These are phyloP conservation scores for Melampsora americana DNA, from an alignment of 1,284 basidiomycete species.

Conservation along the genomic window DNA sequence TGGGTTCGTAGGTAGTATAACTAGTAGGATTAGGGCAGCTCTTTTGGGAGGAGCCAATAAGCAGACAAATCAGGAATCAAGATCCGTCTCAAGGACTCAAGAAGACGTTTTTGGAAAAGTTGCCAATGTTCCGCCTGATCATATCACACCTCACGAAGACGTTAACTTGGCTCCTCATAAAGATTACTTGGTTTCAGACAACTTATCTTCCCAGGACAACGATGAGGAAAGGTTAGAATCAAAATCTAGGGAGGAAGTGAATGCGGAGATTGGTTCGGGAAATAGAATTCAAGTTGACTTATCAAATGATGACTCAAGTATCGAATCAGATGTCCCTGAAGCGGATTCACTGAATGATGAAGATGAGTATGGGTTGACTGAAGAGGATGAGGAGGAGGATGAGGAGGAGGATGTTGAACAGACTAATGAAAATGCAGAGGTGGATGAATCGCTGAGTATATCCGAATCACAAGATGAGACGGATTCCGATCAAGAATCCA, in stretches of 20 bases:
- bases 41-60: slow-evolving; percentile 9
- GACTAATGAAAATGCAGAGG: not conserved
- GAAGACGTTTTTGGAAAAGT: slow-evolving; percentile 2
- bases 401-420: slow-evolving; percentile 10
- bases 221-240: no score
- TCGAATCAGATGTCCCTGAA: slow-evolving; percentile 4
- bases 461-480: not conserved
- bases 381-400: no score
- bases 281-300: not conserved
- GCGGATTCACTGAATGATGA: slow-evolving; percentile 4
- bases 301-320: not conserved
- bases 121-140: not conserved
- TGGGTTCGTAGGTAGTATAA: slow-evolving; percentile 43
- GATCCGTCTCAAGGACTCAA: not conserved
- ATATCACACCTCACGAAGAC: not conserved
- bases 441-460: not conserved
- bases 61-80: not conserved
- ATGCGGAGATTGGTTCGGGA: not conserved
- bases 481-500: not conserved
- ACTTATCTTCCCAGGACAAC: not conserved
- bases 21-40: slow-evolving; percentile 26
- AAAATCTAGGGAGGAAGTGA: not conserved
- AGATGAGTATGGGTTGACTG: not conserved
- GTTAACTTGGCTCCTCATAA: not conserved
- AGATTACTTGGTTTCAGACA: not conserved